Evolutionary conservation across 1,139 yeast species (phyloP).

Genomic region (Debaryomycetaceae sp.): DNA sequence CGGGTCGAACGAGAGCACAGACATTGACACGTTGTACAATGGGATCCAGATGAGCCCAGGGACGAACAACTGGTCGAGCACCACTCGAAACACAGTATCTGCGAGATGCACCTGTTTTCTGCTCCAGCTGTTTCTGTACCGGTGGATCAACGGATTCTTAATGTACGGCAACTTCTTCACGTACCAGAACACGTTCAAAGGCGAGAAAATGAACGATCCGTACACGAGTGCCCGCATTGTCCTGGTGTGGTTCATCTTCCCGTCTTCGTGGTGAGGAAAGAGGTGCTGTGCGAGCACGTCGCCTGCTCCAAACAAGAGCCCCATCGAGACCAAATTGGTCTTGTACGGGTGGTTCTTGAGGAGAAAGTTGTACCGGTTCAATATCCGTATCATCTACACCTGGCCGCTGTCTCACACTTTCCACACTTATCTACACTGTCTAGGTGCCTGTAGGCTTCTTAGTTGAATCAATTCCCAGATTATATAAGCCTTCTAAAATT

Average conservation of each 20-base stretch:
- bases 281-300: constrained; percentile 67
- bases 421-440: neutral
- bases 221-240: constrained; percentile 66
- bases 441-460: too few species aligned
- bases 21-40: constrained; percentile 41
- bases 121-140: constrained; percentile 9
- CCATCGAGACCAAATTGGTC: constrained; percentile 55
- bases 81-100: constrained; percentile 35
- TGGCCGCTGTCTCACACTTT: neutral
- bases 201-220: constrained; percentile 77
- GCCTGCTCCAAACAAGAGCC: constrained; percentile 68
- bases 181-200: constrained; percentile 72
- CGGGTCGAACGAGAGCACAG: constrained; percentile 33
- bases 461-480: neutral
- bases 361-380: constrained; percentile 38
- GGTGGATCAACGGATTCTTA: constrained; percentile 35
- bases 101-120: constrained; percentile 18
- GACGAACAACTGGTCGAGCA: constrained; percentile 34
- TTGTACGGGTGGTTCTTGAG: constrained; percentile 47
- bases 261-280: constrained; percentile 37
- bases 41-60: constrained; percentile 44
- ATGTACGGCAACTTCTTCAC: constrained; percentile 50
- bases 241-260: constrained; percentile 26
- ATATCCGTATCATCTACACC: constrained; percentile 9
- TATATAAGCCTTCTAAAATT: neutral